These are phyloP conservation scores for Mytilinidion resinicola DNA, from an alignment of 495 filamentous ascomycete species.

Conservation along the genomic window DNA sequence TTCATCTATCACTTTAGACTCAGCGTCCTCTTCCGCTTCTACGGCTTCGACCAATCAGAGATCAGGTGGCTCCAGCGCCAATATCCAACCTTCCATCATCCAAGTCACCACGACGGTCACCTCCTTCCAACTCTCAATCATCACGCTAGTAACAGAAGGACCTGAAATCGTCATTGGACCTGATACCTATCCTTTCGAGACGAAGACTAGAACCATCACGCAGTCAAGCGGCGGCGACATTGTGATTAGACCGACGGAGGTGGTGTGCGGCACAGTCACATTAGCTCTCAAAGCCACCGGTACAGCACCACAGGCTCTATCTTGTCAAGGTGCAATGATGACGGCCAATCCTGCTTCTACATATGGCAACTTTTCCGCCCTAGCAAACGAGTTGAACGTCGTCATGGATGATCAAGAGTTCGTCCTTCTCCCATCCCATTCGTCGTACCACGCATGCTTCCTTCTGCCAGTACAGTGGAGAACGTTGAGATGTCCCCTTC, in stretches of 20 bases:
- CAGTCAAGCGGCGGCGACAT: not conserved
- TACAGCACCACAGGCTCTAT: not conserved
- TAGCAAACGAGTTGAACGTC: not conserved
- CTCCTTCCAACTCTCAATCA: no score
- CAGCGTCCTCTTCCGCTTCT: no score
- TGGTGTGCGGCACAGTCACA: not conserved
- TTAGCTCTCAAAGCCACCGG: not conserved
- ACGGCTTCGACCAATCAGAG: no score
- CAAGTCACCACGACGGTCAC: no score
- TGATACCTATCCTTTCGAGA: not conserved
- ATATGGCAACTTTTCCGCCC: not conserved
- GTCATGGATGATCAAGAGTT: not conserved
- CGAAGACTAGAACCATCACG: not conserved
- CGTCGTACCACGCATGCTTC: not conserved
- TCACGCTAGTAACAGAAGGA: not conserved
- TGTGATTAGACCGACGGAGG: not conserved
- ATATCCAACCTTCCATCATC: no score
- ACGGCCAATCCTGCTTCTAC: not conserved
- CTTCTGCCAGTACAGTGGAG: not conserved
- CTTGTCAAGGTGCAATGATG: not conserved
- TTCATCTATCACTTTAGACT: no score
- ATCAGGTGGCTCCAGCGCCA: no score
- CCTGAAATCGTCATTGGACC: not conserved
- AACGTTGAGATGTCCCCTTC: not conserved
- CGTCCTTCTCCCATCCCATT: not conserved